Conservation (phyloP, 1,139 yeast species). For the Protomyces inouyei region DNA sequence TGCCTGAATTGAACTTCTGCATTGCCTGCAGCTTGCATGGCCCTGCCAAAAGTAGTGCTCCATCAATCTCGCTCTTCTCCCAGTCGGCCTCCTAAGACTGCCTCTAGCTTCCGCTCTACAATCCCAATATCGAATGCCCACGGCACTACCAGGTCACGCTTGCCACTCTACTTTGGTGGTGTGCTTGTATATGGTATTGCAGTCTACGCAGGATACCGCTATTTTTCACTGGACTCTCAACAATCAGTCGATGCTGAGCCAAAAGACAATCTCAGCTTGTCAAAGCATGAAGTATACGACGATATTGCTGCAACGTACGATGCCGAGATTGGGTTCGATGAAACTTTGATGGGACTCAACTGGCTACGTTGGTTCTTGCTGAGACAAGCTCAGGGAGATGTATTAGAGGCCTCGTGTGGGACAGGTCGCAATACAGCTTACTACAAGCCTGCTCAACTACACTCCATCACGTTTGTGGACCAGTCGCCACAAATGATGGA, state of each 20-base stretch:
- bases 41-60: neutral
- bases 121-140: neutral
- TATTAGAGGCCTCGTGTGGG: constrained; percentile 89
- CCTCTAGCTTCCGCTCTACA: neutral
- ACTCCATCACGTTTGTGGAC: constrained; percentile 78
- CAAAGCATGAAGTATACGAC: constrained; percentile 47
- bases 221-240: neutral
- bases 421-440: constrained; percentile 89
- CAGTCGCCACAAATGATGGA: constrained; percentile 82
- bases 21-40: neutral
- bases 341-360: constrained; percentile 73
- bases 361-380: constrained; percentile 77
- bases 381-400: constrained; percentile 52
- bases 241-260: neutral
- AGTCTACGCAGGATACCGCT: constrained; percentile 2
- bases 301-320: constrained; percentile 76
- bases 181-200: constrained; percentile 12
- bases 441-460: constrained; percentile 54
- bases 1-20: too few relatives aligned
- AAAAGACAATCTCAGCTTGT: neutral
- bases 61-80: neutral
- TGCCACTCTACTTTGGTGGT: constrained; percentile 14
- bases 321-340: constrained; percentile 78
- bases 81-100: neutral
- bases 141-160: neutral